Evolutionary conservation across 2,329 filamentous ascomycete genomes (phyloP).

Genomic region (Diaporthe citriasiana): DNA sequence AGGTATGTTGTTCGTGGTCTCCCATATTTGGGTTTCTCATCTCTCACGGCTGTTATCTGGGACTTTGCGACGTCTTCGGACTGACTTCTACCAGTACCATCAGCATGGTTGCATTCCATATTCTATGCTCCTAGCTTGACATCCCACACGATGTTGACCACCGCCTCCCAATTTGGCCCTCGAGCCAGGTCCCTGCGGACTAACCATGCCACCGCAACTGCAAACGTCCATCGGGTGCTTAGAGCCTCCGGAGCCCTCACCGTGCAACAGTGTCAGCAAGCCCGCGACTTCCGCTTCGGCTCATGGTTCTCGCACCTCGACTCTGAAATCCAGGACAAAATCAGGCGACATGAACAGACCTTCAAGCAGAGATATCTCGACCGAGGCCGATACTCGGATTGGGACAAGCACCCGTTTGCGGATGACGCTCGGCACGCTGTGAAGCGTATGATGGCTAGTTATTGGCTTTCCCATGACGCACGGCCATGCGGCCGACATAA

Average conservation of each 20-base stretch:
- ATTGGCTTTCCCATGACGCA: constrained; percentile 52
- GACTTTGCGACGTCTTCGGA: not conserved
- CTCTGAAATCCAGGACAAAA: constrained; percentile 57
- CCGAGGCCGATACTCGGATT: constrained; percentile 58
- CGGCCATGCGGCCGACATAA: constrained; percentile 52
- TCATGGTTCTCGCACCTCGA: constrained; percentile 61
- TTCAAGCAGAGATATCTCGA: constrained; percentile 63
- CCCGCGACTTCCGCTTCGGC: constrained; percentile 64
- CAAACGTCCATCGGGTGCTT: constrained; percentile 34
- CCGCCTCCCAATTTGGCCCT: constrained; percentile 49
- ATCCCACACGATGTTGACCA: constrained; percentile 52
- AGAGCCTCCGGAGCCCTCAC: constrained; percentile 44
- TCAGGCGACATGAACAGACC: constrained; percentile 59
- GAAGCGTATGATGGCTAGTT: constrained; percentile 59
- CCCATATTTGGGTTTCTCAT: not conserved
- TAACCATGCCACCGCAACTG: constrained; percentile 41
- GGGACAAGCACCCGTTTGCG: constrained; percentile 58
- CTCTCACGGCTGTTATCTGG: not conserved
- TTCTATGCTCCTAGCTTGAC: constrained; percentile 30
- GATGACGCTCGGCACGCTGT: constrained; percentile 54
- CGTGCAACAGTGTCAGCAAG: constrained; percentile 54
- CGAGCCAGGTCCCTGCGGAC: constrained; percentile 48
- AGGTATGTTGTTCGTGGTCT: not conserved
- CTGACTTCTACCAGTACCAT: constrained; percentile 2
- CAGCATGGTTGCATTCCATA: not conserved